Evolutionary conservation across 2,329 filamentous ascomycete species (phyloP), one percentile per base, ranked within the genome.

Genomic region (Ophiocordyceps camponoti-rufipedis): DNA sequence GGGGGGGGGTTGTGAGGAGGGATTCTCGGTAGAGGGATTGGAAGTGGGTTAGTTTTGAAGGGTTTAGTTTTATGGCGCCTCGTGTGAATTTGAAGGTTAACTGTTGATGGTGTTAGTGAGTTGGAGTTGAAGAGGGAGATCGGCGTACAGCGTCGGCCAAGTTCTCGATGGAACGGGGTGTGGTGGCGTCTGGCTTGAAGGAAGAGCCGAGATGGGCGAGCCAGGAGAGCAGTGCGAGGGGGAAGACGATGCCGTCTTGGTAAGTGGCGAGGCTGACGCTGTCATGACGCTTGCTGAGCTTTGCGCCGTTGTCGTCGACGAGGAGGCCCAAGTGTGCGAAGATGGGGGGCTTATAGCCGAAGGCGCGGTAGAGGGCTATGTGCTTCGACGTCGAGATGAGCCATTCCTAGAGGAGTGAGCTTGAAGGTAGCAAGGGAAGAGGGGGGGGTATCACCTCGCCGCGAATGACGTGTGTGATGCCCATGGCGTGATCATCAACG

Each of bases 401-500:
- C 91, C 91, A 98, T 73, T 98, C 91, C 71, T 84, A 14, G 4
- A 28, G 28, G 44, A 3, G 35, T 19, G n/a, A 28, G 14, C 18
- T 41, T 13, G 3, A 5, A 41, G 18, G 13, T 14, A 41, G 6
- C 10, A 33, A 18, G 29, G 14, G 23, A 42, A 13, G 4, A 8
- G 18, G 14, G 12, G 12, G 42, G 1, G 9, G 14, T 28, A 7
- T 38, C 63, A 83, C 80, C 28, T 82, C 81, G 45, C 89, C 91
- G 40, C 91, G 80, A 48, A 98, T 84, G 13, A 98, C 91, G 61
- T 96, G 89, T 0, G 88, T 95, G 52, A 98, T 93, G 48, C 85
- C 68, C 91, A 98, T 98, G 48, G 82, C 69, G 60, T 95, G 85
- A 56, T 98, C 91, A 57, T 98, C 91, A 5, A 98, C 81, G 9